These are phyloP conservation scores for Patellifolia procumbens DNA, from an alignment of 179 eudicot genomes.

Conservation along the genomic window DNA sequence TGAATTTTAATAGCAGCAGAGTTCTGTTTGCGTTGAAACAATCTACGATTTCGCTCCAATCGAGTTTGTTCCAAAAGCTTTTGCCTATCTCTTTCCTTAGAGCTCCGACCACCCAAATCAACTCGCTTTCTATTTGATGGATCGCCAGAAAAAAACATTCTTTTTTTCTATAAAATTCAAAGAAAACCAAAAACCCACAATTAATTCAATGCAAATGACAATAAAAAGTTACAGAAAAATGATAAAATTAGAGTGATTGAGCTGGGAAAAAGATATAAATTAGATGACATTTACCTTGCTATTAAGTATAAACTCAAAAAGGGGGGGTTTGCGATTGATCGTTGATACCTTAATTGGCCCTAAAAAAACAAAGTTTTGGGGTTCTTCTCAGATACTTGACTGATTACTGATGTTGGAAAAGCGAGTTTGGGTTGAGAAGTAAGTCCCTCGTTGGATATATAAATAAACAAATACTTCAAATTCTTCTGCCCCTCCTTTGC, in stretches of 20 bases:
- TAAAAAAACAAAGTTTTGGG: too few relatives aligned
- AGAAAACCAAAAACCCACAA: not conserved
- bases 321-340: not conserved
- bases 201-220: not conserved
- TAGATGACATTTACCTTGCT: too few relatives aligned
- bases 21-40: slow-evolving; percentile 63
- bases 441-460: too few relatives aligned
- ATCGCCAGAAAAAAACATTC: slow-evolving; percentile 90
- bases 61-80: slow-evolving; percentile 89
- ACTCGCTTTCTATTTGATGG: slow-evolving; percentile 78
- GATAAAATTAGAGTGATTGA: not conserved
- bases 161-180: slow-evolving; percentile 11
- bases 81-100: slow-evolving; percentile 88
- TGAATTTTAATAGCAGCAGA: slow-evolving; percentile 81
- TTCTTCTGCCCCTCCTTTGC: not conserved
- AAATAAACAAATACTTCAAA: too few relatives aligned
- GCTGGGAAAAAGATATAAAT: not conserved
- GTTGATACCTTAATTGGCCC: not conserved
- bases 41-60: slow-evolving; percentile 70
- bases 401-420: too few relatives aligned
- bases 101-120: slow-evolving; percentile 95
- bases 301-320: too few relatives aligned
- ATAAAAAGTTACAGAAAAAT: not conserved
- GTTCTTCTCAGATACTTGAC: too few relatives aligned
- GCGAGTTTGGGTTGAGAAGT: too few relatives aligned